A percentile compares a stretch with the other conserved stretches of the same genome.
These are phyloP conservation scores for Calonectria henricotiae DNA, from an alignment of 2,329 filamentous ascomycete species.

Conservation along the genomic window DNA sequence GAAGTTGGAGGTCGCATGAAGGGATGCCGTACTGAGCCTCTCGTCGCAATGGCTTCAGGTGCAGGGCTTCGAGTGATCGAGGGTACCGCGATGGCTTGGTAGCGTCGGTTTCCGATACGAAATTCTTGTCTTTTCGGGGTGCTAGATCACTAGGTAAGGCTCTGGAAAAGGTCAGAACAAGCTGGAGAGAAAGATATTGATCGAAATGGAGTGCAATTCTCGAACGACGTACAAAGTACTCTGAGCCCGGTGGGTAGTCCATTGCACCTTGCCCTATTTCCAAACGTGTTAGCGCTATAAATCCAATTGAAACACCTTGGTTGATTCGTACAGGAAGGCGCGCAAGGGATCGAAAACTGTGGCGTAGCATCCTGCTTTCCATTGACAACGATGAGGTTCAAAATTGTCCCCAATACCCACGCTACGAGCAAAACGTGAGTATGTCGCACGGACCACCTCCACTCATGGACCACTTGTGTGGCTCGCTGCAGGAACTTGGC, in stretches of 20 bases:
- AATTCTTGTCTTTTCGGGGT: constrained; percentile 36
- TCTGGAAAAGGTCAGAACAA: constrained; percentile 35
- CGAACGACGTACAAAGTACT: constrained; percentile 50
- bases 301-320: not conserved
- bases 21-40: constrained; percentile 83
- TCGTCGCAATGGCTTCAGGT: constrained; percentile 87
- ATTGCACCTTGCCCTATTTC: constrained; percentile 46
- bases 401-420: constrained; percentile 37
- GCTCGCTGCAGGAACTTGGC: not conserved
- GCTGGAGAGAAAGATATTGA: not conserved
- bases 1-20: constrained; percentile 91
- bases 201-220: not conserved
- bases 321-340: constrained; percentile 47
- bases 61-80: constrained; percentile 86
- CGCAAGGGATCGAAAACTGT: constrained; percentile 49
- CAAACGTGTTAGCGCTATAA: constrained; percentile 31
- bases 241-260: constrained; percentile 49
- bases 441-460: constrained; percentile 45
- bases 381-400: constrained; percentile 47
- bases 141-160: constrained; percentile 41
- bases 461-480: not conserved
- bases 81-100: constrained; percentile 72
- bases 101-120: constrained; percentile 19
- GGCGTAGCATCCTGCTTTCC: constrained; percentile 54
- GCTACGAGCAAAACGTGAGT: constrained; percentile 41